Conservation (phyloP, 108 stramenopile genomes). For the Cyclotella baltica region DNA sequence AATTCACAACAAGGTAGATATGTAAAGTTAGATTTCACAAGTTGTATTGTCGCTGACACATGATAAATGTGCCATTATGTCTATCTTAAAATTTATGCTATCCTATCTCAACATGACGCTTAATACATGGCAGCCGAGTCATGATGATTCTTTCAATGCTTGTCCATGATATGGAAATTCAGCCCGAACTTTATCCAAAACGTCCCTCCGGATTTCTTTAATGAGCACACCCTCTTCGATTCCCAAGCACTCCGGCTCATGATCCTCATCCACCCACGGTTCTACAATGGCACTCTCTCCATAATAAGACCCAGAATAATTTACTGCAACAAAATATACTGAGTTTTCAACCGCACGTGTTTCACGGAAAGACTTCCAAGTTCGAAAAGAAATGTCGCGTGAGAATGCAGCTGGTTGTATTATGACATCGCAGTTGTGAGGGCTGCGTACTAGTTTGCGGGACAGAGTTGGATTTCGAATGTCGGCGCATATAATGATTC, state of each 20-base stretch:
- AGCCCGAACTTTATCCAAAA: background rate
- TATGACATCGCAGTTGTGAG: constrained; percentile 24
- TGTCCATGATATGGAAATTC: constrained; percentile 19
- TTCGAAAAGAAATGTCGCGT: constrained; percentile 40
- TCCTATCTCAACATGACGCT: background rate
- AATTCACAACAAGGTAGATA: no score
- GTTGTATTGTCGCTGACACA: background rate
- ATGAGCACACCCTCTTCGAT: constrained; percentile 3
- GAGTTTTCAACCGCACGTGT: constrained; percentile 48
- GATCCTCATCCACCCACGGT: constrained; percentile 48
- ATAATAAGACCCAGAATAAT: constrained; percentile 42
- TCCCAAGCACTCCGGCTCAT: constrained; percentile 13
- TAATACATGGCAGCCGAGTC: background rate
- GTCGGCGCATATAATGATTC: constrained; percentile 45
- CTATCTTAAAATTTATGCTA: no score
- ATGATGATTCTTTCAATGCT: background rate
- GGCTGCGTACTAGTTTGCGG: background rate
- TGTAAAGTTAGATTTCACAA: no score
- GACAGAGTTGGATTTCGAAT: constrained; percentile 35
- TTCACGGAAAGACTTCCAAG: constrained; percentile 52
- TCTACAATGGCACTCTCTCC: constrained; percentile 30
- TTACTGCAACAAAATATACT: constrained; percentile 36
- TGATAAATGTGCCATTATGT: background rate
- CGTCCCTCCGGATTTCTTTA: background rate
- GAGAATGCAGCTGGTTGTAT: constrained; percentile 48